Conservation (phyloP, 1,284 basidiomycete genomes). For the Macrocybe sp. region DNA sequence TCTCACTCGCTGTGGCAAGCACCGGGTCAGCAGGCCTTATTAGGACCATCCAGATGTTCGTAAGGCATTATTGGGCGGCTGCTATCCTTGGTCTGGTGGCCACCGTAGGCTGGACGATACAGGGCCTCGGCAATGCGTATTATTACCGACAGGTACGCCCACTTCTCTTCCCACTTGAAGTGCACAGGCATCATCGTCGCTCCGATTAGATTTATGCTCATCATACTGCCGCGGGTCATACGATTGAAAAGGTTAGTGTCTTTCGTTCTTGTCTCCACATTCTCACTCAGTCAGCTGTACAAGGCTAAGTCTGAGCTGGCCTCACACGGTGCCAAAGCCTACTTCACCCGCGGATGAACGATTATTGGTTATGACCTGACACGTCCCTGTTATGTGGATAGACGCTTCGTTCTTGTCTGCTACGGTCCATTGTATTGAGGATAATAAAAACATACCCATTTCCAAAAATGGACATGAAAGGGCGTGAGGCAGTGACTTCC, state of each 20-base stretch:
- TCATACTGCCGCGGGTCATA: constrained; percentile 78
- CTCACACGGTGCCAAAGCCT: constrained; percentile 81
- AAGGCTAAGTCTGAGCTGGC: constrained; percentile 86
- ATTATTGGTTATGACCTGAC: constrained; percentile 3
- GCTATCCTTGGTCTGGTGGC: constrained; percentile 78
- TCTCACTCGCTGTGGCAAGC: constrained; percentile 29
- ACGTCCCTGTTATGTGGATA: constrained; percentile 1
- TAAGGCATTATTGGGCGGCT: constrained; percentile 58
- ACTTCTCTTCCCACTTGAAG: neutral
- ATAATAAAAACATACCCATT: neutral
- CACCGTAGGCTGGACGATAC: constrained; percentile 84
- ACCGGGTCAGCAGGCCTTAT: constrained; percentile 96
- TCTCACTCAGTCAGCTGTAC: constrained; percentile 2
- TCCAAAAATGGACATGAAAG: neutral
- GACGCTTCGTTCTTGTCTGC: neutral
- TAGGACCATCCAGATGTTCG: constrained; percentile 81
- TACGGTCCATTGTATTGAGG: neutral
- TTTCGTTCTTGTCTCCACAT: constrained; percentile 8
- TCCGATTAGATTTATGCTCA: constrained; percentile 74
- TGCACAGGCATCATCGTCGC: constrained; percentile 5
- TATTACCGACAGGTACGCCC: constrained; percentile 71
- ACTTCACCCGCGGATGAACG: constrained; percentile 72
- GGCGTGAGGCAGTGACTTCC: neutral
- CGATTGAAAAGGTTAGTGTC: constrained; percentile 67
- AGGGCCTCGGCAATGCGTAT: constrained; percentile 78